Evolutionary conservation across 139 green algal species (phyloP), one percentile per base, ranked within the genome.

Genomic region (Chlorokybus atmophyticus): DNA sequence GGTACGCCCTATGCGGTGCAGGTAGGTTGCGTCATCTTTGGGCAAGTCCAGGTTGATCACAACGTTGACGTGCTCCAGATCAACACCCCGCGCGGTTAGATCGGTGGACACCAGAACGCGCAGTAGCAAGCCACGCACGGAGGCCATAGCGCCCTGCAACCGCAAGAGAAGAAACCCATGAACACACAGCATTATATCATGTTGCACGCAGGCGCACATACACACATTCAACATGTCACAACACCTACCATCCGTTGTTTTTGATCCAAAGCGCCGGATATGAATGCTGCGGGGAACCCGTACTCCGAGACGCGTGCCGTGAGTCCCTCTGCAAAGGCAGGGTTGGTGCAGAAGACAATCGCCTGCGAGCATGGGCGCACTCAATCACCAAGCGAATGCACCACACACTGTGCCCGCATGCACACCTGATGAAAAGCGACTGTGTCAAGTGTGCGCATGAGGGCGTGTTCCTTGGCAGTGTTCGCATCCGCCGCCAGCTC

Each of bases 31-130:
- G 0, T 54, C 49, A n/a, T 78, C 75, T 1, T 4, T 2, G 0
- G 84, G 84, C 30, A 88, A 49, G 53, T 89, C 80, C 39, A 89
- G 42, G 60, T 85, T 86, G 8, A 83, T 67, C 17, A 93, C 82
- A 7, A 88, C 62, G 64, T 87, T 87, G 48, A 90, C 79, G 7
- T 75, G 62, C 2, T 79, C 79, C n/a, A 93, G 62, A 60, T 93
- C 84, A 4, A 93, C 75, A 2, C 84, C 84, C 4, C 84, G 75
- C 0, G 83, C 78, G 44, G 79, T 61, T 10, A 93, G 73, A 68
- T 93, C 84, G 1, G 84, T 91, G 27, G 77, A 79, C 19, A 93
- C 84, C 0, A 86, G 55, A 14, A 85, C 71, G 32, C 78, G 75
- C 30, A 55, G 4, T 19, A 17, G 51, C 3, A 62, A 47, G 5